Evolutionary conservation across 106 monocot genomes (phyloP), one percentile per base, ranked within the genome.

Genomic region (Alisma plantagoaquatica): DNA sequence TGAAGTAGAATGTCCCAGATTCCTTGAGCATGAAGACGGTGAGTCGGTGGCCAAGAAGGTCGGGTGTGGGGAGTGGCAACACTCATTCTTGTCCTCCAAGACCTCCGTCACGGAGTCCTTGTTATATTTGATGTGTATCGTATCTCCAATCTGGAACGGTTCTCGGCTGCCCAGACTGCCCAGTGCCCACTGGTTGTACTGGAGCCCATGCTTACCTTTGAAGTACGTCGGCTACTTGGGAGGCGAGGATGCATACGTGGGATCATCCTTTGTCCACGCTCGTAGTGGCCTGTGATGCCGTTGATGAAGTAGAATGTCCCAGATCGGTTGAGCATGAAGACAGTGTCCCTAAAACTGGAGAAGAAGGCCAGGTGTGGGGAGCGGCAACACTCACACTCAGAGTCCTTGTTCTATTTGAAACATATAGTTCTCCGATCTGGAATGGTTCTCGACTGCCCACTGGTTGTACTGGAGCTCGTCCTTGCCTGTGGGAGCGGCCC

Each of bases 251-350:
- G 46, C 65, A 74, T 62, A 93, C 29, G 64, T n/a, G n/a, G n/a
- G n/a, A 87, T 75, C 79, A 93, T 80, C 68, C 64, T 82, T 74
- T 87, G 74, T 0, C 92, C 92, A 7, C 53, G 61, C 47, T 83
- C 68, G 60, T 87, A 93, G 67, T 93, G 92, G 2, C 74, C 87
- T 1, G 61, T 9, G 2, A 61, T 69, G 8, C 92, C 92, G 49
- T 87, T 93, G 46, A 93, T 87, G 92, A 93, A 87, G 74, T 87
- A 93, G 72, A 72, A 87, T 15, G 60, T 50, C 0, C 83, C 92
- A 4, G 73, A 55, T 2, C n/a, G 64, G 33, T 68, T 51, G 2
- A 93, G 61, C 43, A 33, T 32, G 54, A 57, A 62, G 70, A 51
- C 49, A 1, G 82, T 93, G 20, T 54, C 23, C 3, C 87, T 87